Conservation (phyloP, 768 basidiomycete species). For the Plicaturopsis crispa region DNA sequence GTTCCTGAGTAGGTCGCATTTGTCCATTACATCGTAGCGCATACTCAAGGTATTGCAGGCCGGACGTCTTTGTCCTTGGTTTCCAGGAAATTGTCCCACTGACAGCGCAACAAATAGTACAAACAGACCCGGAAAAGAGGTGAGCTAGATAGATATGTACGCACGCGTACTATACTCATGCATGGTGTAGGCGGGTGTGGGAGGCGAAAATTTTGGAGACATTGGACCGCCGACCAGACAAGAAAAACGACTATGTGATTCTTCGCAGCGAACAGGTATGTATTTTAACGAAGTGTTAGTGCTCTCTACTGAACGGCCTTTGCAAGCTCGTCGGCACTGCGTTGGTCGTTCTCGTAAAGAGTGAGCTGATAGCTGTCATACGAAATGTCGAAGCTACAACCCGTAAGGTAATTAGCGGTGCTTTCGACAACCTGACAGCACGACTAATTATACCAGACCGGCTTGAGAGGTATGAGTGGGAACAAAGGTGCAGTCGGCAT, state of each 20-base stretch:
- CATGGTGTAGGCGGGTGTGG: constrained; percentile 67
- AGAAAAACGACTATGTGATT: constrained; percentile 70
- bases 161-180: background rate
- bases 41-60: constrained; percentile 32
- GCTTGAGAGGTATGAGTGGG: constrained; percentile 87
- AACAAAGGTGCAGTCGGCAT: constrained; percentile 97
- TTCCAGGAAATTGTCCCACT: constrained; percentile 98
- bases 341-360: constrained; percentile 76
- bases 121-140: constrained; percentile 92
- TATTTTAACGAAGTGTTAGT: background rate
- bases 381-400: constrained; percentile 89
- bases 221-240: constrained; percentile 61
- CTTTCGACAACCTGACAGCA: constrained; percentile 2
- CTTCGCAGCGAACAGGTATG: constrained; percentile 87
- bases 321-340: constrained; percentile 90
- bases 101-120: constrained; percentile 95
- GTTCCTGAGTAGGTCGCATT: constrained; percentile 40
- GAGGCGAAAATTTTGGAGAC: constrained; percentile 76
- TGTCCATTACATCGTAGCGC: background rate
- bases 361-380: constrained; percentile 68
- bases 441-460: constrained; percentile 44
- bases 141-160: constrained; percentile 17
- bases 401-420: constrained; percentile 60
- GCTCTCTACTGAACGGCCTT: constrained; percentile 5
- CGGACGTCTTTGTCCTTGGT: constrained; percentile 84